Base-by-base conservation (phyloP, 257 asterid species). In the Solanum sejunctum region DNA sequence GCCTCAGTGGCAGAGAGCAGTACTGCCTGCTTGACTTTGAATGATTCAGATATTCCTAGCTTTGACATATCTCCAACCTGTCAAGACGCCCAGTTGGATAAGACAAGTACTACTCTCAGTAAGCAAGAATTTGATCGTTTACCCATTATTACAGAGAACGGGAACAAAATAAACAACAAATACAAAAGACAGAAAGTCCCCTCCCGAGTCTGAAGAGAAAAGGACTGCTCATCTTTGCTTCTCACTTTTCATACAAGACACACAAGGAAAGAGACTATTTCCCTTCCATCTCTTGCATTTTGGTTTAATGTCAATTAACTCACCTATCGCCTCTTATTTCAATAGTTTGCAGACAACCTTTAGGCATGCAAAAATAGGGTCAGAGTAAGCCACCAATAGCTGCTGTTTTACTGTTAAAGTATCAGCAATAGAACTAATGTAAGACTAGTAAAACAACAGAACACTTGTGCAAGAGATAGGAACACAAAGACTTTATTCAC, bases 1-100 rank as follows among this genome's bases (percentile, higher is more conserved):
- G 99, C 98, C 89, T 96, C 99, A 6, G 98, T 96, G 52, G 99
- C 99, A 7, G 99, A 96, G 67, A 92, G 94, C 90, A 96, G 83
- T 54, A 96, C 99, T 3, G 94, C 98, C 55, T 96, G 95, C 89
- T 96, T 96, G 21, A 96, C 99, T 91, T 96, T 96, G 88, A 96
- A 96, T 6, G 99, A 92, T 88, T 96, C 99, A 0, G 89, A 92
- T 63, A 96, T 94, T 45, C 99, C 99, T 23, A 85, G 89, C 89
- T 92, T 94, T 1, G 89, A 84, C 99, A 96, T 96, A 87, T 93
- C 92, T 41, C 98, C 99, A 60, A 96, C 96, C 99, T 95, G 90
- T 87, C 84, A 67, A 23, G 17, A 69, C 36, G 58, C 28, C 67
- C 85, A 26, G 3, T 21, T 36, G 43, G 28, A 82, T 52, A 45